phyloP scores from a whole-genome alignment of 192 early-diverging fungal genomes.

The Entomortierella chlamydospora region DNA sequence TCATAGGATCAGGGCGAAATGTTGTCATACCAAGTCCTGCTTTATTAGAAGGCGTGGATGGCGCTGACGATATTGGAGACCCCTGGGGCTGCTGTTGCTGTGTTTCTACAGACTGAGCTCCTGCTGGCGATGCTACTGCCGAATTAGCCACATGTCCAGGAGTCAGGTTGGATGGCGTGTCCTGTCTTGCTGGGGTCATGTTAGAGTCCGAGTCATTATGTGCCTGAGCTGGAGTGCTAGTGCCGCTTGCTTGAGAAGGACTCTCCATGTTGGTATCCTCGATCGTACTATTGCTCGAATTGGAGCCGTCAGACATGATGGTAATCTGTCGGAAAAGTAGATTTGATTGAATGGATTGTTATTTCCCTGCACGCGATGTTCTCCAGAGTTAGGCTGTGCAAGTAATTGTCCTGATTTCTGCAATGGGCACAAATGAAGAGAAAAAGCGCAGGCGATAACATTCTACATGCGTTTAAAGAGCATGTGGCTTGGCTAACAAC shows the following conservation, averaged over 20 bases:
- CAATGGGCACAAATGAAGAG: no score
- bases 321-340: no score
- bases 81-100: constrained; percentile 15
- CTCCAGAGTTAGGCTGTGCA: neutral
- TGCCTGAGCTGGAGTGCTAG: constrained; percentile 19
- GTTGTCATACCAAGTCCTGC: neutral
- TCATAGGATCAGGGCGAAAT: constrained; percentile 19
- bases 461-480: no score
- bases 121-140: neutral
- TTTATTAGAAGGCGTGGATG: constrained; percentile 17
- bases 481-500: constrained; percentile 9
- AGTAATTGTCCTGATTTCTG: no score
- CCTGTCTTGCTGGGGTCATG: constrained; percentile 21
- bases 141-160: constrained; percentile 2
- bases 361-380: neutral
- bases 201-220: constrained; percentile 15
- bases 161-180: constrained; percentile 24
- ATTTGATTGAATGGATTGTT: neutral
- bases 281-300: constrained; percentile 39
- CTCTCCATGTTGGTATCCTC: constrained; percentile 52
- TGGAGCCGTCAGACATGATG: constrained; percentile 36
- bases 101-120: neutral
- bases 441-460: neutral
- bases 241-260: constrained; percentile 19
- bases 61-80: constrained; percentile 13